These are phyloP conservation scores for Paraurostyla sp. DNA, from an alignment of 73 alveolate species.

Conservation along the genomic window DNA sequence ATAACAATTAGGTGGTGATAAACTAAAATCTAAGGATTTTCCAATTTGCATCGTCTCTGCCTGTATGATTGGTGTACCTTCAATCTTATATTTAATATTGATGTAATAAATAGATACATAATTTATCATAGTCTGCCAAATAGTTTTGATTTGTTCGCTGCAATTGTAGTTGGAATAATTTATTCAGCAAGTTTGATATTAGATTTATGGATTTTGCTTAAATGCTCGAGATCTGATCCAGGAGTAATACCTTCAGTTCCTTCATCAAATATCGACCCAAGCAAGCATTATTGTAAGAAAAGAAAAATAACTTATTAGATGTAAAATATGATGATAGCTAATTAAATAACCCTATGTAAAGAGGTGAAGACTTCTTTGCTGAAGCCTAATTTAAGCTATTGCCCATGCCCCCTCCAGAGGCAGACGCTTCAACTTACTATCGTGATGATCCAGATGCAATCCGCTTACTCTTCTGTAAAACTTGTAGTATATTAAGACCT, in stretches of 20 bases:
- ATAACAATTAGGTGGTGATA: background rate
- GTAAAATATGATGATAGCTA: conserved; percentile 3
- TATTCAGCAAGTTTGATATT: background rate
- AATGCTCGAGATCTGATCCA: conserved; percentile 45
- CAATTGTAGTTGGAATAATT: conserved; percentile 3
- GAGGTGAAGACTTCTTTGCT: conserved; percentile 33
- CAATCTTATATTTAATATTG: background rate
- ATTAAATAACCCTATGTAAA: background rate
- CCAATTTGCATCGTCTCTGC: conserved; percentile 8
- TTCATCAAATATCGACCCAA: background rate
- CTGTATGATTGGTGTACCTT: conserved; percentile 30
- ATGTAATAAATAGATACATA: background rate
- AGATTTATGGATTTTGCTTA: background rate
- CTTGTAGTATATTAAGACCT: conserved; percentile 59
- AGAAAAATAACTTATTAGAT: background rate
- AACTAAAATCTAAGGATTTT: conserved; percentile 4
- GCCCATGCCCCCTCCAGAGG: background rate
- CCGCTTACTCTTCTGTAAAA: background rate
- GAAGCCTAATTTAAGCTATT: background rate
- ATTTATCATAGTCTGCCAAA: background rate
- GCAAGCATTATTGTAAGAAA: conserved; percentile 18
- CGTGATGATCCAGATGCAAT: conserved; percentile 2
- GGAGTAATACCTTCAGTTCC: conserved; percentile 20
- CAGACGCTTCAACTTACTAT: background rate
- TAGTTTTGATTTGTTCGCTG: background rate